Conservation (phyloP, 768 basidiomycete species). For the Kondoa malvinella region DNA sequence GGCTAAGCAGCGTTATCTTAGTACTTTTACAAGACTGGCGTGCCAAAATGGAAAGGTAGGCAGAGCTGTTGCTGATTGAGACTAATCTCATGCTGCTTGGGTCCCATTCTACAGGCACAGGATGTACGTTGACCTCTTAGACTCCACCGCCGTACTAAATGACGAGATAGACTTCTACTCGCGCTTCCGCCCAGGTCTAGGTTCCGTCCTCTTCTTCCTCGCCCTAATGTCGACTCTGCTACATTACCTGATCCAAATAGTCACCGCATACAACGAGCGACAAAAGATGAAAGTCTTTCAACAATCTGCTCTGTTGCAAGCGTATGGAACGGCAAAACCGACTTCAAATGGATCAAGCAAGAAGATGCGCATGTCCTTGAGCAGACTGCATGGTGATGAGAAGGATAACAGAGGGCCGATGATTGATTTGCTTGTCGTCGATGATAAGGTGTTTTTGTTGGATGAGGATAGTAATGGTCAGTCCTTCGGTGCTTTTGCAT, state of each 20-base stretch:
- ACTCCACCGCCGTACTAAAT: neutral
- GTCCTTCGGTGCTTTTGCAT: conserved; percentile 12
- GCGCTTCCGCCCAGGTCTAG: conserved; percentile 82
- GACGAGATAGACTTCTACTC: conserved; percentile 72
- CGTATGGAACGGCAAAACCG: conserved; percentile 56
- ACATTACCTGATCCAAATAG: conserved; percentile 60
- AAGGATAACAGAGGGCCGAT: conserved; percentile 27
- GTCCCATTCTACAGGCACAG: conserved; percentile 19
- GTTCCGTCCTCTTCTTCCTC: conserved; percentile 62
- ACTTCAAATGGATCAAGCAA: conserved; percentile 40
- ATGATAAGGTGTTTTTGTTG: conserved; percentile 52
- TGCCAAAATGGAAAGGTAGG: conserved; percentile 74
- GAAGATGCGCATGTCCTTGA: conserved; percentile 41
- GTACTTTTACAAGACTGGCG: conserved; percentile 85
- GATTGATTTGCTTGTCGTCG: conserved; percentile 70
- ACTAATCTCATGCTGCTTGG: neutral
- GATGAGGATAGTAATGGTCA: conserved; percentile 22
- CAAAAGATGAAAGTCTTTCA: conserved; percentile 35
- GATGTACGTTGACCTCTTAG: conserved; percentile 12
- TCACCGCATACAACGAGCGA: conserved; percentile 61
- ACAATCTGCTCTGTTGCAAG: conserved; percentile 47
- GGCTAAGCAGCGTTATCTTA: conserved; percentile 31
- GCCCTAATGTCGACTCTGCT: conserved; percentile 55
- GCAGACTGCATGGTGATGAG: neutral
- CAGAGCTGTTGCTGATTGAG: neutral